Conservation (phyloP, 768 basidiomycete genomes). For the Boletus reticuloceps region DNA sequence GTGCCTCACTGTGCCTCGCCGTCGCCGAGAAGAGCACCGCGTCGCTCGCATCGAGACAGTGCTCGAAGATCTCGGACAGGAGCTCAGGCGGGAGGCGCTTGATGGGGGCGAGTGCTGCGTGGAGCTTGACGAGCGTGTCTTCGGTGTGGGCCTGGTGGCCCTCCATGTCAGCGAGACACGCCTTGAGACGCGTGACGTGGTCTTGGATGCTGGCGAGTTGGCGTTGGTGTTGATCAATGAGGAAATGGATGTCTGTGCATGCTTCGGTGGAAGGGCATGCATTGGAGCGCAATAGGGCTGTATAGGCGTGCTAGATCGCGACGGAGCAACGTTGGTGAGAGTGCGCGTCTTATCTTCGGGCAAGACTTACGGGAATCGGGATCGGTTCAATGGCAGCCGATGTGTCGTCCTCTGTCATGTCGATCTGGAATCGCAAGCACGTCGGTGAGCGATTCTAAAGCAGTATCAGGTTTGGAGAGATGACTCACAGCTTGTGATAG, state of each 20-base stretch:
- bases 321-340: not conserved
- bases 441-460: not conserved
- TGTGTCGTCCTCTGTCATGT: constrained; percentile 3
- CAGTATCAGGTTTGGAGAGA: not conserved
- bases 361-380: constrained; percentile 14
- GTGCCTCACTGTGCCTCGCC: constrained; percentile 11
- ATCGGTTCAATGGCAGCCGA: not conserved
- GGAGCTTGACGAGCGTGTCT: constrained; percentile 13
- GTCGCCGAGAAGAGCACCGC: not conserved
- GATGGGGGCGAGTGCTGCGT: constrained; percentile 19
- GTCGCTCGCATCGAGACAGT: constrained; percentile 10
- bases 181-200: constrained; percentile 7
- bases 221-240: constrained; percentile 15
- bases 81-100: constrained; percentile 25
- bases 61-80: constrained; percentile 25
- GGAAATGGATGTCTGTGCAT: constrained; percentile 7
- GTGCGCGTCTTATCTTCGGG: not conserved
- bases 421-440: not conserved
- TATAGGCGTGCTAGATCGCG: constrained; percentile 8
- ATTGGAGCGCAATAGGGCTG: constrained; percentile 14
- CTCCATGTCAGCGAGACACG: constrained; percentile 12
- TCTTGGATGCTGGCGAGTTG: constrained; percentile 13
- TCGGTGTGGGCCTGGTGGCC: not conserved
- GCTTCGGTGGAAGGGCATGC: constrained; percentile 10
- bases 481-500: not conserved